Evolutionary conservation across 495 filamentous ascomycete species (phyloP).

Genomic region (Lasiosphaeria miniovina): DNA sequence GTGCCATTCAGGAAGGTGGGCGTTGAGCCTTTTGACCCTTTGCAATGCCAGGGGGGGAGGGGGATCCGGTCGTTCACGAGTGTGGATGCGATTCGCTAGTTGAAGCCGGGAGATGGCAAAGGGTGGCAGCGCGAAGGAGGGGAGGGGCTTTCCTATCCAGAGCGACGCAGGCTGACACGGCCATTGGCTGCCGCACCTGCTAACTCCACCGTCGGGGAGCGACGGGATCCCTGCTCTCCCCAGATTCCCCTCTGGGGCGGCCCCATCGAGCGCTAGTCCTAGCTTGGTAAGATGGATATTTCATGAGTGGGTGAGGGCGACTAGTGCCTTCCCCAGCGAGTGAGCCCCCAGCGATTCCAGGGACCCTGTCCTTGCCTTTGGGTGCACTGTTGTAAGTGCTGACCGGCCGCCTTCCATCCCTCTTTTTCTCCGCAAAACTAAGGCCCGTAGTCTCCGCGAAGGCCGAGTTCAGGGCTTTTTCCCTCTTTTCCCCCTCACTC

Average conservation of each 20-base stretch:
- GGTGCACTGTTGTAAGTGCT: slow-evolving; percentile 10
- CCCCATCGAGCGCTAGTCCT: slow-evolving; percentile 8
- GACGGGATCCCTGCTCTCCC: slow-evolving; percentile 24
- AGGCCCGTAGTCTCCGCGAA: slow-evolving; percentile 14
- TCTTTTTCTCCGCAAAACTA: slow-evolving; percentile 18
- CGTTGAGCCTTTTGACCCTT: too few species aligned
- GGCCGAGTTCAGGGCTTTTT: slow-evolving; percentile 1
- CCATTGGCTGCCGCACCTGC: too few species aligned
- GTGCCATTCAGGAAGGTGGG: too few species aligned
- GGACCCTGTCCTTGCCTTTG: slow-evolving; percentile 1
- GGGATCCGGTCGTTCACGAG: too few species aligned
- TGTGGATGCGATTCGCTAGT: too few species aligned
- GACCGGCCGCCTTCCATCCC: slow-evolving; percentile 16
- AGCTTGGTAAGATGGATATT: background rate
- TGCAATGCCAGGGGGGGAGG: too few species aligned
- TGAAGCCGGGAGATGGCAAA: too few species aligned
- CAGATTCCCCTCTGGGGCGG: slow-evolving; percentile 17
- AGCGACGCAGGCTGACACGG: too few species aligned
- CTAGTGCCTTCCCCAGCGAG: background rate
- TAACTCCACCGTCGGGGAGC: background rate
- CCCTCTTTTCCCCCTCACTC: slow-evolving; percentile 12
- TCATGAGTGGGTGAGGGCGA: background rate
- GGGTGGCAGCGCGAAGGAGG: too few species aligned
- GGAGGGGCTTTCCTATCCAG: too few species aligned
- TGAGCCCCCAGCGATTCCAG: slow-evolving; percentile 6